Evolutionary conservation across 1,284 basidiomycete genomes (phyloP), one percentile per base, ranked within the genome.

Genomic region (Porodaedalea pini): DNA sequence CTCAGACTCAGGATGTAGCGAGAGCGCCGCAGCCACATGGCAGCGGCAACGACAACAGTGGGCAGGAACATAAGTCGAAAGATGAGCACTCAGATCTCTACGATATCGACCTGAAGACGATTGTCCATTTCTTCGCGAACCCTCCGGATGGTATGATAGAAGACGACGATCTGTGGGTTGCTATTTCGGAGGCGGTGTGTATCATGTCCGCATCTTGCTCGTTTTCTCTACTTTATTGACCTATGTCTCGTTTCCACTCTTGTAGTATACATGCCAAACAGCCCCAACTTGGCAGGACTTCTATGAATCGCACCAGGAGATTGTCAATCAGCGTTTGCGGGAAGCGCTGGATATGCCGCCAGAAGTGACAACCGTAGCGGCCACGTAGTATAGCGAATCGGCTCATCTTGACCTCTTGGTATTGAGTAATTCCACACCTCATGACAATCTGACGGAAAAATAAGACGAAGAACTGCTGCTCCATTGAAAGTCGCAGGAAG

Each of bases 271-370:
- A 43, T 83, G 82, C 61, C 68, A 69, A 52, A 78, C 79, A 17
- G 73, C 74, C 13, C 51, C 57, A 19, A 75, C 67, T 29, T 88
- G 86, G 86, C 73, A 78, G 40, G 72, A 73, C 8, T 86, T 85
- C 65, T 85, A 85, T 68, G 68, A 72, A 23, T 66, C 69, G 39
- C 71, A 83, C 56, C 67, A 73, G 52, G 61, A 70, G 10, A 70
- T 74, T 19, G 76, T 87, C 15, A 53, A 56, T 27, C 21, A 29
- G n/a, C n/a, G 54, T 5, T 36, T 60, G n/a, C 54, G 58, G 8
- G 31, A 56, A 29, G 58, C 58, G 15, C 43, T 60, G 15, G 36
- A 51, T 45, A 39, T 56, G 17, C 39, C 11, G 3, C 17, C 45
- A 47, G 29, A n/a, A 47, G n/a, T n/a, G n/a, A n/a, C n/a, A n/a